Conservation (phyloP, 768 basidiomycete genomes). For the Trametes elegans region DNA sequence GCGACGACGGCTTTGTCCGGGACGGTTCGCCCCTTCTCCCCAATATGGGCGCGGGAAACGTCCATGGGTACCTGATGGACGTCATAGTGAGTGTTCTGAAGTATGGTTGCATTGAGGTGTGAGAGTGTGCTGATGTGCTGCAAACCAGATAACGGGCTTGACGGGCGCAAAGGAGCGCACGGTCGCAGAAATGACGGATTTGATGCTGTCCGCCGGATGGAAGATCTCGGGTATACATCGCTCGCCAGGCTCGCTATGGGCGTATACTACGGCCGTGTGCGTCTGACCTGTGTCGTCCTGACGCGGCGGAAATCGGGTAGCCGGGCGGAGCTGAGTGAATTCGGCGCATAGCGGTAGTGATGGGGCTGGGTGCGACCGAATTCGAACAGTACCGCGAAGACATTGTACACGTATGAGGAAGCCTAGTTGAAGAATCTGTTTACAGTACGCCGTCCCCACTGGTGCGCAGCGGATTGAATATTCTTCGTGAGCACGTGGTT, state of each 20-base stretch:
- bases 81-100: conserved; percentile 11
- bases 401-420: too few species aligned
- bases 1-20: background rate
- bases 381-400: too few species aligned
- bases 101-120: too few species aligned
- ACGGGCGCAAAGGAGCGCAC: conserved; percentile 72
- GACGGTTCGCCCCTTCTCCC: background rate
- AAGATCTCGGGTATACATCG: conserved; percentile 57
- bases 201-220: conserved; percentile 64
- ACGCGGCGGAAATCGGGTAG: too few species aligned
- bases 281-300: conserved; percentile 22
- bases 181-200: conserved; percentile 53
- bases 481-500: too few species aligned
- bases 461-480: too few species aligned
- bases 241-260: conserved; percentile 64
- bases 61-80: conserved; percentile 1
- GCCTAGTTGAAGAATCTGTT: too few species aligned
- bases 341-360: too few species aligned
- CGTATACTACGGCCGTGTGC: conserved; percentile 67
- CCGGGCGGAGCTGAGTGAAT: too few species aligned
- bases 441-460: too few species aligned
- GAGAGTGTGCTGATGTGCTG: conserved; percentile 40
- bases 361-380: too few species aligned
- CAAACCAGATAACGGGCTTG: conserved; percentile 65
- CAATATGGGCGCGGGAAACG: background rate